A percentile compares a stretch with the other conserved stretches of the same genome.
These are phyloP conservation scores for Sutorius australiensis DNA, from an alignment of 768 basidiomycete species.

Conservation along the genomic window DNA sequence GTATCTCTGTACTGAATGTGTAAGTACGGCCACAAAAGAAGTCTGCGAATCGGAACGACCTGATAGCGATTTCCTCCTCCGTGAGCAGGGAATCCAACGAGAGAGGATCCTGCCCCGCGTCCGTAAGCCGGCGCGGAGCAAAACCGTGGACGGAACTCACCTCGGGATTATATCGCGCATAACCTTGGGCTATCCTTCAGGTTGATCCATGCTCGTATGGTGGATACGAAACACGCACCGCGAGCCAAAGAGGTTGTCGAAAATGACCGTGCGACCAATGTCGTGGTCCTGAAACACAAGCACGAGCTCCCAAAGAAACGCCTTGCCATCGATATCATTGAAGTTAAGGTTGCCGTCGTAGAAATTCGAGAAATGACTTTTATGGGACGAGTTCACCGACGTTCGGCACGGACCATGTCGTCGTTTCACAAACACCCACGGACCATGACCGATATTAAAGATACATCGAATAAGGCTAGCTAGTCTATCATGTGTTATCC, in stretches of 20 bases:
- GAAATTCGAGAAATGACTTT: not conserved
- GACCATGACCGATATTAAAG: not conserved
- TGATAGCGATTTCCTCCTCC: conserved; percentile 86
- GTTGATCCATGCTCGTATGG: not conserved
- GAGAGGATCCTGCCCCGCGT: conserved; percentile 69
- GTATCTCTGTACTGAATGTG: conserved; percentile 55
- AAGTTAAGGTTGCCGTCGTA: not conserved
- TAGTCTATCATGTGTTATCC: conserved; percentile 6
- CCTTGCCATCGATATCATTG: conserved; percentile 1
- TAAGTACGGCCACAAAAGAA: not conserved
- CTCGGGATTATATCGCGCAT: conserved; percentile 19
- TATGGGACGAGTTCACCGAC: not conserved
- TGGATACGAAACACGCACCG: conserved; percentile 13
- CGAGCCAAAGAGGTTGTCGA: conserved; percentile 15
- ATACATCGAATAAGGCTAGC: not conserved
- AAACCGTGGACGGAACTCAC: conserved; percentile 10
- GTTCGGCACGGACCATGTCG: conserved; percentile 20
- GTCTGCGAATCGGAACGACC: conserved; percentile 43
- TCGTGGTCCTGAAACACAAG: conserved; percentile 9
- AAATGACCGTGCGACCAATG: conserved; percentile 17
- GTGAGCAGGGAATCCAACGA: conserved; percentile 74
- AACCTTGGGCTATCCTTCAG: conserved; percentile 15
- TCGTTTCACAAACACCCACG: not conserved
- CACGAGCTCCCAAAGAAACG: conserved; percentile 6
- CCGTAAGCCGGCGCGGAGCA: conserved; percentile 1